Evolutionary conservation across 2,329 filamentous ascomycete genomes (phyloP), one percentile per base, ranked within the genome.

Genomic region (Fusarium illudens): DNA sequence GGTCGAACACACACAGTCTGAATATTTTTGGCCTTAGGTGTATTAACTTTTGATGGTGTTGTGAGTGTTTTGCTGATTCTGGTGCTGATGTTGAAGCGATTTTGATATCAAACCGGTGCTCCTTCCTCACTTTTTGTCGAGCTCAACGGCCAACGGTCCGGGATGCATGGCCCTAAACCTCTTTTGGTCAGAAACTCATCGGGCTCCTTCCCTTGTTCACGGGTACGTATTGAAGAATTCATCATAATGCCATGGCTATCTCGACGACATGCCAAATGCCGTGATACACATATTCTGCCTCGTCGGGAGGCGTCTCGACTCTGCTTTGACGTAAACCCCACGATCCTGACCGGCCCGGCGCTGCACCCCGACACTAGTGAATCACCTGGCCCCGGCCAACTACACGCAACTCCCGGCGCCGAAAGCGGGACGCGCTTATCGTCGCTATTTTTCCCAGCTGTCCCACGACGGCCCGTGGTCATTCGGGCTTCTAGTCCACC

Each of bases 391-490:
- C 51, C 46, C 58, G 49, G 62, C 66, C 63, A 70, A 68, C 55
- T 52, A 39, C 34, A 42, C 20, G 36, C 58, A 71, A 65, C 53
- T 71, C 56, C 68, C 58, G 69, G 61, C 67, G 72, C 74, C 73
- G 73, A 75, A 72, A 75, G 72, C 73, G 73, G 73, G 67, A 71
- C 67, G 66, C 65, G 73, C 73, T 75, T 75, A 75, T 75, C 73
- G 65, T 75, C 73, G 73, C 73, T 62, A 65, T 61, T 66, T 67
- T 67, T 71, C 71, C 67, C 62, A 61, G n/a, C 49, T 67, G 63
- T 68, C 57, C 59, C 66, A 51, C 67, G 58, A 51, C 67, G 58
- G 22, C 42, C 46, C 37, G 48, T 66, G 44, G 65, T 66, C 68
- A 68, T 63, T 60, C 67, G 46, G 60, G 19, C 64, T 53, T 36